Percentiles rank a stretch among this genome's conserved stretches.
Conservation (phyloP, 2,329 filamentous ascomycete genomes). For the Ophiostoma australiae region DNA sequence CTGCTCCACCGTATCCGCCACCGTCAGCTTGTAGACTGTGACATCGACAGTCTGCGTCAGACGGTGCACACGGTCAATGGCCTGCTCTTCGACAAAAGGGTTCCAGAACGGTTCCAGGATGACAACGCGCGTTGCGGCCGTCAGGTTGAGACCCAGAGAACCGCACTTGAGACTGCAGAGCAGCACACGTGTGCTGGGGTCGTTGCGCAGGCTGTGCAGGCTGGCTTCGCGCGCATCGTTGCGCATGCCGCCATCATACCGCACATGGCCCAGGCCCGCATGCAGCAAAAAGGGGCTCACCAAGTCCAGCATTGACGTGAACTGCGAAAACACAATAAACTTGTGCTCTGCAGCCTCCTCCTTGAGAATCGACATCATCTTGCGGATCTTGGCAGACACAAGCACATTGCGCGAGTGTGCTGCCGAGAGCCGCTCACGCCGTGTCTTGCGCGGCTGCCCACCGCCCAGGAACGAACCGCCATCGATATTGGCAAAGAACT, state of each 20-base stretch:
- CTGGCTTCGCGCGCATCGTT: conserved; percentile 90
- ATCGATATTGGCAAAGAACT: conserved; percentile 40
- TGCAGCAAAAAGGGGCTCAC: conserved; percentile 83
- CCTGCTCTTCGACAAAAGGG: conserved; percentile 97
- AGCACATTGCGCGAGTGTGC: conserved; percentile 39
- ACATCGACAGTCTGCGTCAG: conserved; percentile 95
- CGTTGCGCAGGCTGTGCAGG: conserved; percentile 68
- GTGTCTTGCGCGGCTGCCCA: conserved; percentile 22
- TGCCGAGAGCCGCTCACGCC: conserved; percentile 10
- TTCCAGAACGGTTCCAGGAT: conserved; percentile 99
- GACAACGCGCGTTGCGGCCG: conserved; percentile 85
- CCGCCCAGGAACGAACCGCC: conserved; percentile 34
- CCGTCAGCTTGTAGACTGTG: conserved; percentile 88
- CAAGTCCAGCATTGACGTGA: conserved; percentile 96
- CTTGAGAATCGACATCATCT: conserved; percentile 74
- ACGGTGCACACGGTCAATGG: conserved; percentile 97
- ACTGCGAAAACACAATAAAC: conserved; percentile 97
- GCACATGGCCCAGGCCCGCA: conserved; percentile 70
- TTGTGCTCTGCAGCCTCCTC: conserved; percentile 79
- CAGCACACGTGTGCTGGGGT: conserved; percentile 71
- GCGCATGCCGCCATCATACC: conserved; percentile 93
- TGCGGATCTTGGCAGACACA: conserved; percentile 85
- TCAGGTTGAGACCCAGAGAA: conserved; percentile 86
- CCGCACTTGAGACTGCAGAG: conserved; percentile 94
- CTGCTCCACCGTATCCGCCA: conserved; percentile 82